phyloP scores from a whole-genome alignment of 2,329 filamentous ascomycete genomes.

The Fusarium fujikuroi region DNA sequence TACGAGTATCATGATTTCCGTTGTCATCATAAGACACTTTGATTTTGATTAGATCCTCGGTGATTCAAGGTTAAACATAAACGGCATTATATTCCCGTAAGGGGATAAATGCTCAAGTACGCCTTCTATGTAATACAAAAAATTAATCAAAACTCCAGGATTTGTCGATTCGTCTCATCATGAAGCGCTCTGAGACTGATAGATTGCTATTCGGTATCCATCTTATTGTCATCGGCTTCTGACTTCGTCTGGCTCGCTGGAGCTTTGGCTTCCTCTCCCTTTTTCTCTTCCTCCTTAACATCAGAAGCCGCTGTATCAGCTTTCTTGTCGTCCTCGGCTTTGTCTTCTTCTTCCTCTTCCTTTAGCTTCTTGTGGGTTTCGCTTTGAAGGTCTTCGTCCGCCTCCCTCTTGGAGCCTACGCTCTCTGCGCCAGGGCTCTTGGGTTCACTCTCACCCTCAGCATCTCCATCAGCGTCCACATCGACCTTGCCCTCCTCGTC shows the following conservation, averaged over 20 bases:
- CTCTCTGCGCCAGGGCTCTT: constrained; percentile 47
- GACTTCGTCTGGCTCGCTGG: constrained; percentile 37
- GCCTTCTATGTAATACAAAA: constrained; percentile 5
- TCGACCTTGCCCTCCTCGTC: constrained; percentile 40
- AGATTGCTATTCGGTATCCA: constrained; percentile 42
- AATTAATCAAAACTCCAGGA: neutral
- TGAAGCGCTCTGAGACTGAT: neutral
- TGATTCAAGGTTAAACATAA: constrained; percentile 2
- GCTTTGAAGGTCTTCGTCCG: constrained; percentile 59
- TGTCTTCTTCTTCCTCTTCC: constrained; percentile 55
- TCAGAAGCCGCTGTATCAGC: constrained; percentile 21
- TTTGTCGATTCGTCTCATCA: constrained; percentile 21
- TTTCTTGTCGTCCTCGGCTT: constrained; percentile 53
- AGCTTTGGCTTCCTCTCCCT: constrained; percentile 13
- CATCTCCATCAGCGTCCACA: constrained; percentile 33
- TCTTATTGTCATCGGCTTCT: constrained; percentile 36
- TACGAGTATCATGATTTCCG: neutral
- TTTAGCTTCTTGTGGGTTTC: constrained; percentile 61
- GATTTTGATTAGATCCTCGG: neutral
- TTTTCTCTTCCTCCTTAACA: neutral
- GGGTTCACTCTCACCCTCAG: constrained; percentile 44
- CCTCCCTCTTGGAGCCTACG: constrained; percentile 65
- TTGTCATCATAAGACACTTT: constrained; percentile 15
- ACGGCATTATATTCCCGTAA: neutral
- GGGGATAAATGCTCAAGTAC: neutral